These are phyloP conservation scores for Stagonosporopsis rhizophila DNA, from an alignment of 2,329 filamentous ascomycete genomes.

Conservation along the genomic window DNA sequence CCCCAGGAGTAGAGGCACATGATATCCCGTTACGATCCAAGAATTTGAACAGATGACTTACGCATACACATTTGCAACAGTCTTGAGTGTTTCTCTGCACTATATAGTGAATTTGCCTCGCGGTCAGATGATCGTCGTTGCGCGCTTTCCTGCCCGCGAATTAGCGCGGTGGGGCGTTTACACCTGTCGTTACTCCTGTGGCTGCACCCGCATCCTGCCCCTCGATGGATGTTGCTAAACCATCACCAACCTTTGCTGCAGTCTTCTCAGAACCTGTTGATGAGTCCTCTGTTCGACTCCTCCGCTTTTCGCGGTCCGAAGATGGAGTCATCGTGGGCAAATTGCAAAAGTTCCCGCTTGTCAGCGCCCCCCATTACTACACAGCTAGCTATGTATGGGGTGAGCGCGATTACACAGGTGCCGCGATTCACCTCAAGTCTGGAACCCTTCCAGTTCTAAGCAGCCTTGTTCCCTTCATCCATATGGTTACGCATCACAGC, in stretches of 20 bases:
- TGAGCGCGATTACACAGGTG: slow-evolving; percentile 17
- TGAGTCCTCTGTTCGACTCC: slow-evolving; percentile 31
- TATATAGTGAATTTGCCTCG: background rate
- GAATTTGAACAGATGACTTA: slow-evolving; percentile 16
- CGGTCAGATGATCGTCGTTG: background rate
- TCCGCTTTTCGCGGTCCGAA: slow-evolving; percentile 25
- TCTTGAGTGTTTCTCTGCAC: background rate
- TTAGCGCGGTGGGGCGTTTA: slow-evolving; percentile 6
- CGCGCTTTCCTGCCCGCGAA: background rate
- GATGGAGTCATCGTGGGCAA: slow-evolving; percentile 25
- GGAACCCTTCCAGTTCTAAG: slow-evolving; percentile 29
- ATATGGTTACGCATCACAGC: slow-evolving; percentile 29
- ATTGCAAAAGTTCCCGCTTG: slow-evolving; percentile 33
- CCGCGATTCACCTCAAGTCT: slow-evolving; percentile 18
- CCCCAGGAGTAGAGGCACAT: slow-evolving; percentile 17
- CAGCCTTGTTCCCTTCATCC: slow-evolving; percentile 33
- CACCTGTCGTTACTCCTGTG: background rate
- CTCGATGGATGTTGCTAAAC: slow-evolving; percentile 9
- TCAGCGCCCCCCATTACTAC: slow-evolving; percentile 36
- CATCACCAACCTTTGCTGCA: background rate
- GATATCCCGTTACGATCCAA: slow-evolving; percentile 20
- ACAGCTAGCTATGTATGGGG: slow-evolving; percentile 43
- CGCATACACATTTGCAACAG: background rate
- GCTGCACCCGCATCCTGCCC: slow-evolving; percentile 7
- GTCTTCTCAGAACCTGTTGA: slow-evolving; percentile 21